phyloP scores from a whole-genome alignment of 2,329 filamentous ascomycete genomes.

The Calonectria honghensis region DNA sequence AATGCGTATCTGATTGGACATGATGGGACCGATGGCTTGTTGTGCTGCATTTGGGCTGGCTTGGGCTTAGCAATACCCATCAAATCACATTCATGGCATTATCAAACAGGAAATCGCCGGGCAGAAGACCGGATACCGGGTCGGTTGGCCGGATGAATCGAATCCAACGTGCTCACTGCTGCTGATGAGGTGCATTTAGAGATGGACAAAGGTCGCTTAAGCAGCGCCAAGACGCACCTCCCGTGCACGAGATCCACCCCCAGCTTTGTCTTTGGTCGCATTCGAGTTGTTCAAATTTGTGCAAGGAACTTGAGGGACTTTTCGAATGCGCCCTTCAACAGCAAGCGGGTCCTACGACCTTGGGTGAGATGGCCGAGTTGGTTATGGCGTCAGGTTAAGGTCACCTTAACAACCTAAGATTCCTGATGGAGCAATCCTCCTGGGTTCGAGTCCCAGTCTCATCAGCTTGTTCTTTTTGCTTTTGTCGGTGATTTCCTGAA shows the following conservation, averaged over 20 bases:
- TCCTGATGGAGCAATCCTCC: constrained; percentile 57
- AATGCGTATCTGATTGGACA: constrained; percentile 25
- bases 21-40: background rate
- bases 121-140: background rate
- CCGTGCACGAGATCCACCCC: constrained; percentile 3
- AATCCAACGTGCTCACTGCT: background rate
- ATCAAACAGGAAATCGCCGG: constrained; percentile 21
- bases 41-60: background rate
- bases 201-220: constrained; percentile 10
- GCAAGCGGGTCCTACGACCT: constrained; percentile 35
- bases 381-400: constrained; percentile 57
- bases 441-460: constrained; percentile 57
- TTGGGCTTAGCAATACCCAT: background rate
- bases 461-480: constrained; percentile 48
- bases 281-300: background rate
- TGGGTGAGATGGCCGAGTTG: constrained; percentile 56
- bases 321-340: background rate
- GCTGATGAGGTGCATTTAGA: constrained; percentile 22
- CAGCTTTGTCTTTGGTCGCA: background rate
- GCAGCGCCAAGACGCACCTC: background rate
- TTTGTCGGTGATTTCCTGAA: background rate
- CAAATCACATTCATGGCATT: constrained; percentile 24
- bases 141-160: background rate
- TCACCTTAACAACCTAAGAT: constrained; percentile 53
- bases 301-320: background rate